Conservation (phyloP, 371 early-diverging fungal species). For the Mortierella sp. region DNA sequence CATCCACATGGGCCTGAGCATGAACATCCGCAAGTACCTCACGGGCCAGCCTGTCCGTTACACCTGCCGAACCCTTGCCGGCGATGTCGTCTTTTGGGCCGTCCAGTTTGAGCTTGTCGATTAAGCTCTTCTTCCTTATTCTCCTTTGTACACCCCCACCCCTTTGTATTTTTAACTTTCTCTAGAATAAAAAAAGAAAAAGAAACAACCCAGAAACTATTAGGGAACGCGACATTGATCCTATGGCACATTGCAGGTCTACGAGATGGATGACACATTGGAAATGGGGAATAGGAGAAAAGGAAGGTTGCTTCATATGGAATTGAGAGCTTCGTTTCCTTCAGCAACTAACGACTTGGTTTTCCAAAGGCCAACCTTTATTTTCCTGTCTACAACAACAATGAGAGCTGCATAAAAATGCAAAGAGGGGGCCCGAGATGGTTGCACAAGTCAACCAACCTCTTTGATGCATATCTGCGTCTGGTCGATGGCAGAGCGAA, state of each 20-base stretch:
- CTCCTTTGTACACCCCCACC: background rate
- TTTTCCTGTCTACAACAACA: too few relatives aligned
- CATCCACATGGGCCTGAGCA: conserved; percentile 73
- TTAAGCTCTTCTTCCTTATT: background rate
- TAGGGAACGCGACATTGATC: background rate
- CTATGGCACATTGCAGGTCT: background rate
- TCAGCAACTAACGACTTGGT: background rate
- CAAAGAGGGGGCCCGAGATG: background rate
- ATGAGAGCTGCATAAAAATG: background rate
- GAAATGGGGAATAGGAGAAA: background rate
- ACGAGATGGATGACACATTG: background rate
- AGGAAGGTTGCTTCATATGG: background rate
- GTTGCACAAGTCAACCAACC: background rate
- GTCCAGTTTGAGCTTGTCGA: conserved; percentile 67
- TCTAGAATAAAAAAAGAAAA: background rate
- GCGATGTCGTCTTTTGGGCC: conserved; percentile 62
- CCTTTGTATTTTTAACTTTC: conserved; percentile 5
- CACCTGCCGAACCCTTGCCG: conserved; percentile 63
- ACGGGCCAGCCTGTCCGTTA: conserved; percentile 77
- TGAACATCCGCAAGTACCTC: conserved; percentile 75
- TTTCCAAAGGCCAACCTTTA: too few relatives aligned
- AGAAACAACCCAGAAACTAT: background rate
- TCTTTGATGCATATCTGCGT: too few relatives aligned
- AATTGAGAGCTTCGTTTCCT: background rate
- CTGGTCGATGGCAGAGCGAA: too few relatives aligned